A percentile compares a stretch with the other conserved stretches of the same genome.
phyloP scores from a whole-genome alignment of 2,329 filamentous ascomycete genomes.

The Verticillium tricorpus region DNA sequence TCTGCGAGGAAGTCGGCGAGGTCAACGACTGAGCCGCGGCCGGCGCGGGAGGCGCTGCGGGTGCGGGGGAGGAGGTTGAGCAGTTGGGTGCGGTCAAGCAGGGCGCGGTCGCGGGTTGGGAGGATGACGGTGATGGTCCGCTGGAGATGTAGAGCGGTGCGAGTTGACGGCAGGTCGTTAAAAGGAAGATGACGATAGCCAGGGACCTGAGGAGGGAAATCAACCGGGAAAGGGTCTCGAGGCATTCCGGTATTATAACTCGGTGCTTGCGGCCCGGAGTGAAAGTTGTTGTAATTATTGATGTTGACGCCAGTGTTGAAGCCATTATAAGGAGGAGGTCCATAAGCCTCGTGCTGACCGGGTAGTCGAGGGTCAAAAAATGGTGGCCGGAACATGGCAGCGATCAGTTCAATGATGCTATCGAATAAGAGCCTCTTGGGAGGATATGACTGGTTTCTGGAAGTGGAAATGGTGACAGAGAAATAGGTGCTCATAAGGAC shows the following conservation, averaged over 20 bases:
- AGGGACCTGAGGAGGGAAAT: not conserved
- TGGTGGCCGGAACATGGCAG: not conserved
- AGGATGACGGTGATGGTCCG: slow-evolving; percentile 7
- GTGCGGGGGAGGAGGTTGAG: slow-evolving; percentile 9
- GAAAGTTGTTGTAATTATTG: slow-evolving; percentile 1
- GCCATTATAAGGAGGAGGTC: not conserved
- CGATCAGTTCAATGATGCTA: not conserved
- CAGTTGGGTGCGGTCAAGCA: slow-evolving; percentile 8
- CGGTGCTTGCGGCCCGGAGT: too few relatives aligned
- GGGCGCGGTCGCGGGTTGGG: slow-evolving; percentile 2
- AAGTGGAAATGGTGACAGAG: too few relatives aligned
- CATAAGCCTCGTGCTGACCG: not conserved
- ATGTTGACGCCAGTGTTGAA: slow-evolving; percentile 5
- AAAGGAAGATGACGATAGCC: not conserved
- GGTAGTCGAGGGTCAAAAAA: not conserved
- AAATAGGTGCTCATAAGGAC: too few relatives aligned
- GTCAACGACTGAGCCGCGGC: slow-evolving; percentile 1
- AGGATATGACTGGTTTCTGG: too few relatives aligned
- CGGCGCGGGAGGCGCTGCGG: slow-evolving; percentile 1
- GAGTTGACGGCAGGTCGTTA: not conserved
- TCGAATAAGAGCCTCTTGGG: too few relatives aligned
- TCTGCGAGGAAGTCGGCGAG: slow-evolving; percentile 8
- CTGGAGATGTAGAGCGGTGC: not conserved
- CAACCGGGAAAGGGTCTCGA: not conserved
- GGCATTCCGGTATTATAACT: not conserved